Evolutionary conservation across 345 rosid genomes (phyloP).

Genomic region (Eucalyptus viminalis): DNA sequence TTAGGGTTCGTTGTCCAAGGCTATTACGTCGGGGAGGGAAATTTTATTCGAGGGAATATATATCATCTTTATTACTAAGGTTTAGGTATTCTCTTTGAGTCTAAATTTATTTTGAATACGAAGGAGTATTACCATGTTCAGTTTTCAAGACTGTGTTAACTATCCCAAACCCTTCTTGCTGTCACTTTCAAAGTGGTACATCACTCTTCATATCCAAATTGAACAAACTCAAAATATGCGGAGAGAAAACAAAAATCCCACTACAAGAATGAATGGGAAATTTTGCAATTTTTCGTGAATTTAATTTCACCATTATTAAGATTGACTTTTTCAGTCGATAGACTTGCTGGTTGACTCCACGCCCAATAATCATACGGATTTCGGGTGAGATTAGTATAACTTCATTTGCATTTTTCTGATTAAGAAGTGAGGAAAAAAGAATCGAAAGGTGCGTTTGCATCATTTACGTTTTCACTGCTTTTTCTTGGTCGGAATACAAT

Average conservation of each 20-base stretch:
- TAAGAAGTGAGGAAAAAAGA: neutral
- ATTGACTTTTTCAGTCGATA: neutral
- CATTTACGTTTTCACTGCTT: neutral
- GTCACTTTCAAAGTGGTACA: accelerated
- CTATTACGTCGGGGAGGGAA: accelerated
- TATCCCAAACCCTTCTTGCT: accelerated
- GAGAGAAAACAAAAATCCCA: accelerated
- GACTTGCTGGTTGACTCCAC: neutral
- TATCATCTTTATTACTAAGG: too few species aligned
- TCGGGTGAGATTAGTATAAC: neutral
- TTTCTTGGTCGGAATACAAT: neutral
- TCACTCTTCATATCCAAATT: neutral
- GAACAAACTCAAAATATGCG: accelerated
- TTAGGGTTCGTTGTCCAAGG: neutral
- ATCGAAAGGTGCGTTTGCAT: neutral
- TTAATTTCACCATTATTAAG: neutral
- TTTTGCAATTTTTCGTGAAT: neutral
- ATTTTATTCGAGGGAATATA: accelerated
- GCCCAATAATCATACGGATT: neutral
- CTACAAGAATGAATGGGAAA: accelerated
- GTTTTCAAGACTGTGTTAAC: accelerated
- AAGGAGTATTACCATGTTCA: accelerated
- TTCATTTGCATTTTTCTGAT: neutral
- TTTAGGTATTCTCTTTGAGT: too few species aligned
- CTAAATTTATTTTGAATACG: too few species aligned